Evolutionary conservation across 208 protist genomes (phyloP), one percentile per base, ranked within the genome.

Genomic region (Trypanosoma brucei): DNA sequence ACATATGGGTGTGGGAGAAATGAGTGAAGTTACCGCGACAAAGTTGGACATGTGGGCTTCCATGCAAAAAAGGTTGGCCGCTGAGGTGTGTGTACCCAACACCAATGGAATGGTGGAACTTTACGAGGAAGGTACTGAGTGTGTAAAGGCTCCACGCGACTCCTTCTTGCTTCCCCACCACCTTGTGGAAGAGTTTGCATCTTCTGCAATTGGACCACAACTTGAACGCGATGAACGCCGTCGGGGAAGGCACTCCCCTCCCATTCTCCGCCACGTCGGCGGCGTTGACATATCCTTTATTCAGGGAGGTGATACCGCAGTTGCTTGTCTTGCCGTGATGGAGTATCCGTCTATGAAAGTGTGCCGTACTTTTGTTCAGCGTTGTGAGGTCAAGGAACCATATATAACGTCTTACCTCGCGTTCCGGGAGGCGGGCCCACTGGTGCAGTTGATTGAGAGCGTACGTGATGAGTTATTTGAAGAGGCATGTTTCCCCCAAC

Each of bases 381-480:
- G 78, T 54, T 92, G 84, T 62, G 72, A 70, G 35, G 52, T 89
- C 33, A 70, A 38, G 36, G 79, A 86, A 46, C 96, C 95, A 0
- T 99, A 99, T 72, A 75, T 98, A 0, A 75, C 94, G 0, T 96
- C 96, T 5, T 99, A 93, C 73, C 71, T 99, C 2, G 96, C 97
- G 13, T 98, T 98, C 55, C 84, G 97, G 7, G 97, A 99, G 65
- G 79, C 90, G 7, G 57, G 65, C 6, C 79, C 79, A 14, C 63
- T 91, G 7, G 36, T 74, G 55, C 70, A 72, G 31, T 72, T 94
- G 30, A 72, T 92, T 31, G 50, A 75, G 11, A 54, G 52, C 4
- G 59, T 64, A 46, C 35, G 46, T 13, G 42, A 30, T 1, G 74
- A 77, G 42, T 40, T 93, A 5, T 39, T 48, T 34, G 75, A 62